Evolutionary conservation across 371 early-diverging fungal species (phyloP), one percentile per base, ranked within the genome.

Genomic region (Choanephora cucurbitarum): DNA sequence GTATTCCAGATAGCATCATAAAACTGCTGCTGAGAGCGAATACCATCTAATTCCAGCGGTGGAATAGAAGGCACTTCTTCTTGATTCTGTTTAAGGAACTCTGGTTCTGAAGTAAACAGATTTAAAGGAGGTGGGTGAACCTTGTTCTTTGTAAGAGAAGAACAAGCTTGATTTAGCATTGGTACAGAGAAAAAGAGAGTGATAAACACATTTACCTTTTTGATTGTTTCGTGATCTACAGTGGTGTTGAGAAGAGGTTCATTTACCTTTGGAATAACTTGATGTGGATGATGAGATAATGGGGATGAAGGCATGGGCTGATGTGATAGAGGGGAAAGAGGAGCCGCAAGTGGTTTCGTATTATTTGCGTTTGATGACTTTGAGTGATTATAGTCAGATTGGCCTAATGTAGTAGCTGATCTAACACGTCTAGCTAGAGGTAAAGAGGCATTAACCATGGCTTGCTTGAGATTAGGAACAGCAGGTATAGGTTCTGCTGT

Each of bases 381-480:
- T 7, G 71, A 58, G 21, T 71, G 67, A 24, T 34, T 44, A 44
- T 69, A 65, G 18, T 73, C 67, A 6, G 66, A 34, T 21, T 57
- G 69, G 14, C 74, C 56, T 37, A 77, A 44, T 0, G 68, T 73
- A 5, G 68, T 72, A 3, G 72, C 77, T 3, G 77, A 77, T 39
- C 77, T 55, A 9, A 71, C 74, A 18, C 77, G 45, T 49, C 77
- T 56, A 2, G 77, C 72, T 15, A 71, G 54, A 3, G 68, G 77
- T 10, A 66, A 62, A 4, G 57, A 52, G 1, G 49, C 41, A 42
- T 46, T 58, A 32, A 22, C 3, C 39, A 48, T 42, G 19, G 51
- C n/a, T n/a, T 37, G 28, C 23, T 54, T 49, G 9, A 54, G 14
- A 0, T 44, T 44, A 34, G 62, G 55, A 33, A 52, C 52, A 5